phyloP scores from a whole-genome alignment of 1,284 basidiomycete genomes.

The Ceratobasidium sp. region DNA sequence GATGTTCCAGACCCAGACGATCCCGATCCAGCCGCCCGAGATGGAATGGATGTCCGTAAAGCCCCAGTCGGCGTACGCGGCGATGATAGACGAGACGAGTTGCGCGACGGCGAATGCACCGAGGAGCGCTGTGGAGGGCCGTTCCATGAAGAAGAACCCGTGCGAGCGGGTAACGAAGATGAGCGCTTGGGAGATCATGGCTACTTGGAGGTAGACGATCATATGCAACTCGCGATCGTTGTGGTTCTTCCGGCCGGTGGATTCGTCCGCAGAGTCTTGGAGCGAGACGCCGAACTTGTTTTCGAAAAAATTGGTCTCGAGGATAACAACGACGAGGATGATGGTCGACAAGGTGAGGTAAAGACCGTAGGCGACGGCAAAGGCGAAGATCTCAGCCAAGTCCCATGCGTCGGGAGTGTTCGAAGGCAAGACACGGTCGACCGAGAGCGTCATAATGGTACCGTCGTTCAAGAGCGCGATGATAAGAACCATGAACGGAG shows the following conservation, averaged over 20 bases:
- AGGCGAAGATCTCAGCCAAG: conserved; percentile 94
- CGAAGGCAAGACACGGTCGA: conserved; percentile 95
- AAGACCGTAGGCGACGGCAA: conserved; percentile 93
- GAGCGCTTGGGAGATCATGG: conserved; percentile 97
- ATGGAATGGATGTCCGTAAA: conserved; percentile 83
- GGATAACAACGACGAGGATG: conserved; percentile 83
- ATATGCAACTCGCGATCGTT: conserved; percentile 84
- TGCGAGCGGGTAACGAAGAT: conserved; percentile 98
- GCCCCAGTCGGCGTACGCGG: conserved; percentile 90
- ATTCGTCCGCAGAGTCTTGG: conserved; percentile 54
- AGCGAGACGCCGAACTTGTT: conserved; percentile 82
- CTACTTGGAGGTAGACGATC: conserved; percentile 90
- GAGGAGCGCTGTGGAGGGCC: conserved; percentile 90
- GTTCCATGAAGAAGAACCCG: conserved; percentile 98
- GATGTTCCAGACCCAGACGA: conserved; percentile 97
- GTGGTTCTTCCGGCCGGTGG: conserved; percentile 62
- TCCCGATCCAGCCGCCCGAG: conserved; percentile 95
- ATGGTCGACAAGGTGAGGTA: conserved; percentile 92
- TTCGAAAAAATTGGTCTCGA: conserved; percentile 91
- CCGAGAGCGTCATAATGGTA: conserved; percentile 98
- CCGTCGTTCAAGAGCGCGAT: conserved; percentile 97
- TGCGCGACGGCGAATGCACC: conserved; percentile 92
- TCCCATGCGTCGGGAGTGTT: conserved; percentile 95
- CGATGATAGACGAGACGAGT: conserved; percentile 94
- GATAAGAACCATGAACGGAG: conserved; percentile 98